Base-by-base conservation (phyloP, 768 basidiomycete genomes). In the Cystofilobasidium macerans region DNA sequence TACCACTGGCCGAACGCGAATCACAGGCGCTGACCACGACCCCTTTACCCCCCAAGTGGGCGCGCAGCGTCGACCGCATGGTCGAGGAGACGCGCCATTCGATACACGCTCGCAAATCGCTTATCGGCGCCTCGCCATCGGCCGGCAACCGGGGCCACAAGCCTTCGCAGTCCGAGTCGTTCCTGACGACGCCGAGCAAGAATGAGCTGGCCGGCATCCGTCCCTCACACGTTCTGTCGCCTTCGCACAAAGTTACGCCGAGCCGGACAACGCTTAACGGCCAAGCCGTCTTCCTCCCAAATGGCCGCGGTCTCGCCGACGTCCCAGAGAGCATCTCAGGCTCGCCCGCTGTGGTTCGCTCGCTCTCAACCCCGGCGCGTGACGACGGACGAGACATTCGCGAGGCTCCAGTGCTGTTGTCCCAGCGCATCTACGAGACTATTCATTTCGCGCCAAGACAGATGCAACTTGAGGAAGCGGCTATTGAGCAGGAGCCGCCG, bases 51-150 rank as follows among this genome's bases (percentile, higher is more conserved):
- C 22, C 24, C 40, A 36, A 64, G 57, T 65, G 64, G 64, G 64
- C 59, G 1, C 56, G 54, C 20, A 65, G 59, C 32, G 64, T 65
- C 35, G 64, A 65, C 24, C 43, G 64, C 0, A 45, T 65, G 33
- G 64, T 65, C 33, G 64, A 48, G 18, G 64, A 65, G 36, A 57
- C 64, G 35, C 64, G 64, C 30, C 13, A 28, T 6, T 28, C 51
- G 13, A 32, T 30, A 1, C 26, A 54, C 26, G 26, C 51, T 7
- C 51, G 51, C 51, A 54, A 28, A 26, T 4, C 28, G 7, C 5
- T 6, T 30, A 30, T 14, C 28, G 26, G 5, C 30, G 28, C 51
- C 8, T 2, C 14, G 2, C 9, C 4, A n/a, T 22, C 45, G 14
- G 4, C 45, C 14, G 7, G 22, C 51, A 6, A n/a, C n/a, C n/a